Evolutionary conservation across 345 rosid species (phyloP), one percentile per base, ranked within the genome.

Genomic region (Lumnitzera littorea): DNA sequence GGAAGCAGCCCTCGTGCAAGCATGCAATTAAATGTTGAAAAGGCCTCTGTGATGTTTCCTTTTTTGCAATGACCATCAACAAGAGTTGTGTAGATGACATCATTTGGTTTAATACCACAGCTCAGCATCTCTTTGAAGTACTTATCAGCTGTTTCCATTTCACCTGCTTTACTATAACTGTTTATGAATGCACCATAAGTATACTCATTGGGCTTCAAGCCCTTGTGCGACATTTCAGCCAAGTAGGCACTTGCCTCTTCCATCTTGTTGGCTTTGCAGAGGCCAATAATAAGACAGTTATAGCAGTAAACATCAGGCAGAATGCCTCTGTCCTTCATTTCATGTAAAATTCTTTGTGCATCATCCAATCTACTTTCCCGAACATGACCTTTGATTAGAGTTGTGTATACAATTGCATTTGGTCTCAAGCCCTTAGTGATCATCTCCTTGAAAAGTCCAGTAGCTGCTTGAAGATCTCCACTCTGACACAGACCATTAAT

Each of bases 211-310:
- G 91, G 89, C 69, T 83, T 86, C 67, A 89, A 55, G 65, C 91
- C 86, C 57, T 70, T 78, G 52, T 69, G 79, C 15, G 17, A 59
- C 91, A 91, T 91, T 74, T 83, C 82, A 68, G 53, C 76, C 62
- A 86, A 53, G 68, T 60, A 80, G 55, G 31, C 66, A 74, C 64
- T 80, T 43, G 96, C 96, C 68, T 84, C 90, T 17, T 83, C 88
- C 87, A 89, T 78, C 72, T 65, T 80, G 65, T 70, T 73, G 57
- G 91, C 91, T 74, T 86, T 81, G 76, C 90, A 86, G 53, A 84
- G 83, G 57, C 95, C 98, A 65, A 71, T 74, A 62, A 91, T 86
- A 48, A 84, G 62, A 51, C 84, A 74, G 71, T 89, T 86, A 62
- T 85, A 91, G 71, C 92, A 89, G 64, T 82, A 77, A 11, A 75